phyloP scores from a whole-genome alignment of 768 basidiomycete species.

The Pulveroboletus sp. region DNA sequence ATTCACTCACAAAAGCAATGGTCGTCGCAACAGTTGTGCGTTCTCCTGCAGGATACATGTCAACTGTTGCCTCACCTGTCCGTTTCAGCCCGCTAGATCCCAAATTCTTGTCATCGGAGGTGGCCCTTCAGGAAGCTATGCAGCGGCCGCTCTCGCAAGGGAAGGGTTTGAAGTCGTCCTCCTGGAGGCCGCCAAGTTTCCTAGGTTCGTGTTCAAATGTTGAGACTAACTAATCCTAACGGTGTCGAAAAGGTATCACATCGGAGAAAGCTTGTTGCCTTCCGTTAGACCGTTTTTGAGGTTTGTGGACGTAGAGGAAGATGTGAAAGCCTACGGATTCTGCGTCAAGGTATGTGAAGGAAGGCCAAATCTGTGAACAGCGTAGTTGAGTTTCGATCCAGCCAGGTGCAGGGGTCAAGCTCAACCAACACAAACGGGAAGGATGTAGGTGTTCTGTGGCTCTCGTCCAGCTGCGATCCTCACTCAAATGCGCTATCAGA shows the following conservation, averaged over 20 bases:
- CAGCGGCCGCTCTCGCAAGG: conserved; percentile 6
- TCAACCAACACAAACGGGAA: conserved; percentile 11
- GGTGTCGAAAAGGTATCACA: conserved; percentile 9
- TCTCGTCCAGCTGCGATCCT: not conserved
- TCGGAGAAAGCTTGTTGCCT: conserved; percentile 12
- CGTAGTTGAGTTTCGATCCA: not conserved
- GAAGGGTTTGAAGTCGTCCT: conserved; percentile 10
- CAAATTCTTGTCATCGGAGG: conserved; percentile 14
- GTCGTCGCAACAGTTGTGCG: not conserved
- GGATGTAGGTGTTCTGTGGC: not conserved
- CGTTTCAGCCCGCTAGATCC: not conserved
- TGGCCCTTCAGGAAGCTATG: conserved; percentile 12
- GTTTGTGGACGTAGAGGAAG: conserved; percentile 9
- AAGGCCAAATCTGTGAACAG: not conserved
- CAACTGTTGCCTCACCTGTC: not conserved
- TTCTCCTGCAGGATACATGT: not conserved
- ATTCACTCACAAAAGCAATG: not conserved
- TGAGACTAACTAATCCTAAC: not conserved
- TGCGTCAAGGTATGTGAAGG: conserved; percentile 3
- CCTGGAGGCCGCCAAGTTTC: conserved; percentile 10
- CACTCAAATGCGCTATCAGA: not conserved
- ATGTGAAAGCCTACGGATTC: conserved; percentile 7
- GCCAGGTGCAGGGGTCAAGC: conserved; percentile 7
- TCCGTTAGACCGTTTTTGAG: conserved; percentile 7
- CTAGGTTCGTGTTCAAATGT: conserved; percentile 2